A percentile compares a stretch with the other conserved stretches of the same genome.
Conservation (phyloP, 129 eudicot genomes). For the Helichrysum umbraculigerum region DNA sequence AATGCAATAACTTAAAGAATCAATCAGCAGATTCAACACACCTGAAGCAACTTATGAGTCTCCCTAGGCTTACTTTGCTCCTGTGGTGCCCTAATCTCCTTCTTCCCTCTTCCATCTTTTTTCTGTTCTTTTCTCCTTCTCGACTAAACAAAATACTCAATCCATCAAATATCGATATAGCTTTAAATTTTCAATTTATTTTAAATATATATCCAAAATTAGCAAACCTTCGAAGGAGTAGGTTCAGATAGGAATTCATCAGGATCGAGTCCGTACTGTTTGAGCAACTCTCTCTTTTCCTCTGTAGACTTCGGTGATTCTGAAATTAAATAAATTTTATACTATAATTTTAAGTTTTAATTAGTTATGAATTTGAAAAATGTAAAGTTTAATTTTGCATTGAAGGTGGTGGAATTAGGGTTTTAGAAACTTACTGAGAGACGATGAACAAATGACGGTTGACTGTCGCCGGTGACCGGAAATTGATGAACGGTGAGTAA, state of each 20-base stretch:
- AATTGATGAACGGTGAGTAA: slow-evolving; percentile 31
- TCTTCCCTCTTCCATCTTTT: slow-evolving; percentile 40
- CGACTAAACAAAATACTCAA: slow-evolving; percentile 31
- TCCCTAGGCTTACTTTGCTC: slow-evolving; percentile 55
- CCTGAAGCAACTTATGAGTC: slow-evolving; percentile 94
- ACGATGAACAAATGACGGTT: slow-evolving; percentile 37
- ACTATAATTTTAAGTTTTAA: background rate
- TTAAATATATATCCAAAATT: background rate
- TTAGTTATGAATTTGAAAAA: background rate
- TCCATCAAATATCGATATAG: background rate
- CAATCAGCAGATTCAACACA: slow-evolving; percentile 8
- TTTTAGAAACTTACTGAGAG: slow-evolving; percentile 52
- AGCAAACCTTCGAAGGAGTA: slow-evolving; percentile 55
- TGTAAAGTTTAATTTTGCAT: slow-evolving; percentile 1
- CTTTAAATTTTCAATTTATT: background rate
- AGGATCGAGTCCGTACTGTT: slow-evolving; percentile 83
- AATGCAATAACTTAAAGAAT: background rate
- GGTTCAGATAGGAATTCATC: slow-evolving; percentile 70
- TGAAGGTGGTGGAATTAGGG: background rate
- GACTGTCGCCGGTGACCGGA: slow-evolving; percentile 35
- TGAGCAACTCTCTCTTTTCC: slow-evolving; percentile 60
- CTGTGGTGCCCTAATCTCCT: slow-evolving; percentile 16
- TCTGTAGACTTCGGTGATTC: slow-evolving; percentile 47
- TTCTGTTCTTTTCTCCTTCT: slow-evolving; percentile 56
- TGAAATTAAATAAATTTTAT: slow-evolving; percentile 30